Evolutionary conservation across 2,329 filamentous ascomycete genomes (phyloP), one percentile per base, ranked within the genome.

Genomic region (Cercospora berteroae): DNA sequence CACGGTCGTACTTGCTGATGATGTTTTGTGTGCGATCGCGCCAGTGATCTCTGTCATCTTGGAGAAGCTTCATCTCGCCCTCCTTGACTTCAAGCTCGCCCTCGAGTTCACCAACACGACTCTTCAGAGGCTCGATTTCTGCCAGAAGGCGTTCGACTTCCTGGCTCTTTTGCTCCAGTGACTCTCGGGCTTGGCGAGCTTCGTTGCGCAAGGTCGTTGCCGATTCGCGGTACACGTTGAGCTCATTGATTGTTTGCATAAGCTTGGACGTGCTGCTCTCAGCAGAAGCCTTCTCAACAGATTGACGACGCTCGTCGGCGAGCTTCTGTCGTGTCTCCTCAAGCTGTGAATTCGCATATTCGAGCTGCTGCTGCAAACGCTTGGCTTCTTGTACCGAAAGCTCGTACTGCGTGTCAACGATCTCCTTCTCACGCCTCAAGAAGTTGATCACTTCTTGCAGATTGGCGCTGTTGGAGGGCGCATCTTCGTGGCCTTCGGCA

Each of bases 11-110:
- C 78, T 97, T 97, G 72, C 93, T 93, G 60, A 99, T 87, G 69
- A 99, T 97, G 73, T 96, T 92, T 77, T 98, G 93, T 1, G 93
- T 96, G 25, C 95, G 90, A 83, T 97, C 94, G 80, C 97, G 93
- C 92, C 94, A 97, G 66, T 92, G 88, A 77, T 98, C 94, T 16
- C 95, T 90, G 77, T 98, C 94, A 74, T 95, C 91, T 72, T 96
- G 91, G 9, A 98, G 85, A 70, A 97, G 86, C 75, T 91, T 92
- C 76, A 97, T 87, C 77, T 98, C 94, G 12, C 93, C 93, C 72
- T 96, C 90, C 74, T 94, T 90, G 71, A 90, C 91, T 68, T 90
- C 88, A 70, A 92, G 85, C 69, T 94, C 88, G 67, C 90, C 93
- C 77, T 96, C 92, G 13, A 98, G 84, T 75, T 96, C 93, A 10